These are phyloP conservation scores for Poa pratensis DNA, from an alignment of 176 grass and related monocot genomes.

Conservation along the genomic window DNA sequence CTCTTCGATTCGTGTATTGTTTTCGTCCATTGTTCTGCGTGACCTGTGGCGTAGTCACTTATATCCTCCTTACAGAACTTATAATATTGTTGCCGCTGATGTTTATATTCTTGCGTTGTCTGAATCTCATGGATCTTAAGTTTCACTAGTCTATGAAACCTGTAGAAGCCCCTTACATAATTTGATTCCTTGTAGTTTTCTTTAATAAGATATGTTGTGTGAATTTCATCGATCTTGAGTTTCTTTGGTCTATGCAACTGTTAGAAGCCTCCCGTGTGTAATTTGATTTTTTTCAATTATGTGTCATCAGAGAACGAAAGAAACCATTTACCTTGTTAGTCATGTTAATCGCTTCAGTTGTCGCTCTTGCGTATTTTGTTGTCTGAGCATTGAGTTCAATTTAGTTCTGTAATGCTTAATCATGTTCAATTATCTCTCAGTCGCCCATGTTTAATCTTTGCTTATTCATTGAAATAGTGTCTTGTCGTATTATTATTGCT, in stretches of 20 bases:
- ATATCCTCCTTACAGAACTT: not conserved
- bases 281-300: not conserved
- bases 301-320: not conserved
- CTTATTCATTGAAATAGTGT: no score
- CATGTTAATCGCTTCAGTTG: not conserved
- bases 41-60: not conserved
- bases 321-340: not conserved
- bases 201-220: not conserved
- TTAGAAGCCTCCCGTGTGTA: rapidly evolving
- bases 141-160: not conserved
- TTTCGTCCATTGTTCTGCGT: no score
- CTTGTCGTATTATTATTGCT: no score
- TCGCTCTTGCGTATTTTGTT: not conserved
- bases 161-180: not conserved
- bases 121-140: not conserved
- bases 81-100: not conserved
- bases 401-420: no score
- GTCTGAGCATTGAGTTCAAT: no score
- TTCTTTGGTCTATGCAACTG: not conserved
- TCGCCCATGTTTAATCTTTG: no score
- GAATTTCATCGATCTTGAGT: not conserved
- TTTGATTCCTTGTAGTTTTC: not conserved
- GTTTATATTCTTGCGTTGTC: not conserved
- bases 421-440: no score
- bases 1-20: not conserved